These are phyloP conservation scores for Phytophthora uliginosa DNA, from an alignment of 352 stramenopile species.

Conservation along the genomic window DNA sequence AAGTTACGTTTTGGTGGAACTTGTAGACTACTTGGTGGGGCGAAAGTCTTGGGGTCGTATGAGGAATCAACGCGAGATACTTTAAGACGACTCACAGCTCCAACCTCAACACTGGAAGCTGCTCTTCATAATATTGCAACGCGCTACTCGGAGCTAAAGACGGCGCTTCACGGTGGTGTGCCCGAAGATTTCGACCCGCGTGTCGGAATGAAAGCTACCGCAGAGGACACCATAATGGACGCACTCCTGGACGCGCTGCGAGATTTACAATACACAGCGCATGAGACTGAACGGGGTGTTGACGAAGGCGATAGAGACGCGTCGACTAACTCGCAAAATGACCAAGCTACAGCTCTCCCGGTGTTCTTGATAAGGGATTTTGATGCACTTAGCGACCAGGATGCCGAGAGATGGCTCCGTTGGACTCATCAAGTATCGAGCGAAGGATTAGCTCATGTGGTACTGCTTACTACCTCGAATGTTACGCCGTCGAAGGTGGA, in stretches of 20 bases:
- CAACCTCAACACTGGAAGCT: constrained; percentile 31
- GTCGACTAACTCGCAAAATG: neutral
- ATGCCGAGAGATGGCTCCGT: constrained; percentile 47
- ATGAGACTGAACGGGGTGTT: neutral
- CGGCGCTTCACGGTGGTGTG: constrained; percentile 49
- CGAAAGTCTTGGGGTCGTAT: constrained; percentile 47
- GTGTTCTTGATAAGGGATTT: constrained; percentile 75
- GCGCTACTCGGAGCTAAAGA: constrained; percentile 58
- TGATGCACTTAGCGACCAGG: constrained; percentile 47
- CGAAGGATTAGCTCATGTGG: constrained; percentile 62
- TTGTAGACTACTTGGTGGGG: constrained; percentile 34
- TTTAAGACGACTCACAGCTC: constrained; percentile 39
- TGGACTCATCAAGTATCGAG: constrained; percentile 67
- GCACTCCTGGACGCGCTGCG: constrained; percentile 31
- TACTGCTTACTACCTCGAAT: constrained; percentile 49
- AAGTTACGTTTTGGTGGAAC: constrained; percentile 7
- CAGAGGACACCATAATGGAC: constrained; percentile 38
- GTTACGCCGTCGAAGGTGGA: constrained; percentile 63
- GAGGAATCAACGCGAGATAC: constrained; percentile 45
- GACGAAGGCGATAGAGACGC: neutral
- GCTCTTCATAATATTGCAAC: constrained; percentile 38
- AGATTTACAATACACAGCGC: constrained; percentile 21
- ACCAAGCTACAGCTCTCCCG: constrained; percentile 14
- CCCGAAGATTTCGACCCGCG: constrained; percentile 51
- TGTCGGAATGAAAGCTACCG: constrained; percentile 16